phyloP scores from a whole-genome alignment of 2,329 filamentous ascomycete species.

The Diplodia scrobiculata region DNA sequence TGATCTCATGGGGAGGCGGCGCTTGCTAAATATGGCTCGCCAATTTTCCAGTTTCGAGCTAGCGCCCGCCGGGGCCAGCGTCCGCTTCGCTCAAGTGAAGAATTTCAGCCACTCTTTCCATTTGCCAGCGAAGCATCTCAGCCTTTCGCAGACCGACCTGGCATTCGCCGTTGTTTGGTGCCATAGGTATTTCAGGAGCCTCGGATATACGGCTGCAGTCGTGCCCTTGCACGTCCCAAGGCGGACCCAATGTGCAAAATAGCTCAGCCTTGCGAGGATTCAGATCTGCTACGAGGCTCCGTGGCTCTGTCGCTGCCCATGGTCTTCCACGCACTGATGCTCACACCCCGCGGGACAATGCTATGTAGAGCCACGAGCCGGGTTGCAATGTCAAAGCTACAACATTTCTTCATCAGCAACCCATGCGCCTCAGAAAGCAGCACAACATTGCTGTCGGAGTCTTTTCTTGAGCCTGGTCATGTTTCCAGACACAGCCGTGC shows the following conservation, averaged over 20 bases:
- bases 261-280: not conserved
- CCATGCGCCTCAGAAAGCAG: not conserved
- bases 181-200: not conserved
- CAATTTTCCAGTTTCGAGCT: not conserved
- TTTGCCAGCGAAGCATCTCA: not conserved
- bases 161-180: not conserved
- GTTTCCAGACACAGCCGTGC: not conserved
- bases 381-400: not conserved
- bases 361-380: no score
- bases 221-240: not conserved
- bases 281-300: not conserved
- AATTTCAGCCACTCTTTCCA: not conserved
- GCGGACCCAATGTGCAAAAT: not conserved
- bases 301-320: not conserved
- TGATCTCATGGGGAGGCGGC: conserved; percentile 16
- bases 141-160: not conserved
- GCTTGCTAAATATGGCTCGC: conserved; percentile 18
- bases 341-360: not conserved
- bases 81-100: not conserved
- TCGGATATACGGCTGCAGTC: not conserved
- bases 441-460: not conserved
- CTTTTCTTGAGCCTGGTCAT: not conserved
- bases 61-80: not conserved
- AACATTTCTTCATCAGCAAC: not conserved
- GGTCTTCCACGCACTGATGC: not conserved